phyloP scores from a whole-genome alignment of 139 green algal genomes.

The Volvox reticuliferus region DNA sequence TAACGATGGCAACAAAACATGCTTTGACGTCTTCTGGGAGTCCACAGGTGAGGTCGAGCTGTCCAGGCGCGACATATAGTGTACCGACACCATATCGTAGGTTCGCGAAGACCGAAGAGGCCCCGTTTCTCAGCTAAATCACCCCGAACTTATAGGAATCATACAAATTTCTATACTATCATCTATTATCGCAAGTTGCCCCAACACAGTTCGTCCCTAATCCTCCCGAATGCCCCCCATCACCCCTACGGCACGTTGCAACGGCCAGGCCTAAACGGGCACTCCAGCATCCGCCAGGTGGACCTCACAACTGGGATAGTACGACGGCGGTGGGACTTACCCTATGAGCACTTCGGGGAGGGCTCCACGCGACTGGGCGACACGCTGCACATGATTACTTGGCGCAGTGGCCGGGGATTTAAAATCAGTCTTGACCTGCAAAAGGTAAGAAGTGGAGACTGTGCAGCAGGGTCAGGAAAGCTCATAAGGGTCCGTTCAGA shows the following conservation, averaged over 20 bases:
- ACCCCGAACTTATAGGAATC: too few species aligned
- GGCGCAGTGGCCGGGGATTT: constrained; percentile 62
- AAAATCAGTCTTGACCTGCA: constrained; percentile 56
- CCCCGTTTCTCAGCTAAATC: too few species aligned
- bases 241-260: too few species aligned
- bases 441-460: constrained; percentile 53
- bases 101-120: too few species aligned
- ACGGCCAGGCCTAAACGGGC: constrained; percentile 76
- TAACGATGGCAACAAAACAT: constrained; percentile 44
- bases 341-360: constrained; percentile 81
- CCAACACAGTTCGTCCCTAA: too few species aligned
- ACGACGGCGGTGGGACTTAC: not conserved
- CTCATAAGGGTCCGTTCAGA: not conserved
- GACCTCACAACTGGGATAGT: constrained; percentile 76
- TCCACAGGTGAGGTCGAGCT: constrained; percentile 72
- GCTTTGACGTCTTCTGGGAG: constrained; percentile 85
- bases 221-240: too few species aligned
- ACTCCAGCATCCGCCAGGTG: constrained; percentile 79
- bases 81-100: too few species aligned
- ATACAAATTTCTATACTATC: too few species aligned
- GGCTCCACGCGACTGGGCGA: constrained; percentile 74
- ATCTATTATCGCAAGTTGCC: too few species aligned
- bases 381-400: constrained; percentile 85
- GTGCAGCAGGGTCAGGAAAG: not conserved
- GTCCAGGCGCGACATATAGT: too few species aligned